Conservation (phyloP, 805 yeast species). For the Lipomyces mesembrius region DNA sequence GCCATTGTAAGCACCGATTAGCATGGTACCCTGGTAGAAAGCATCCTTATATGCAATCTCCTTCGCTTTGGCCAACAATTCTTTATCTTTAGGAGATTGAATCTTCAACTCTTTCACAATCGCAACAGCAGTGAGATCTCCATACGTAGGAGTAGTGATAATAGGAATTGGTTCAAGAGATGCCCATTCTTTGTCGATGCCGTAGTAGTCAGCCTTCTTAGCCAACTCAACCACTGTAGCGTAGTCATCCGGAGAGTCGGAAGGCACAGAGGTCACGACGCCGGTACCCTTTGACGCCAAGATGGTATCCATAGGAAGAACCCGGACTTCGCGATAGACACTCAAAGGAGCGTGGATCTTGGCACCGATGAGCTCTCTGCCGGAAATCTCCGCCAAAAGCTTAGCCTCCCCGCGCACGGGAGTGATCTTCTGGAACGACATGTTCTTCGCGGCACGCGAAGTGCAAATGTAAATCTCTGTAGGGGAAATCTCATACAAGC, state of each 20-base stretch:
- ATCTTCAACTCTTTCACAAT: constrained; percentile 87
- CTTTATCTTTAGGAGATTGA: constrained; percentile 90
- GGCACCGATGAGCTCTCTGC: constrained; percentile 81
- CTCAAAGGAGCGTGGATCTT: constrained; percentile 85
- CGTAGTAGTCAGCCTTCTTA: constrained; percentile 89
- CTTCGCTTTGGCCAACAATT: constrained; percentile 87
- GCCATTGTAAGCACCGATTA: constrained; percentile 81
- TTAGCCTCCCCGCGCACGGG: constrained; percentile 81
- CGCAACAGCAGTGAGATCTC: constrained; percentile 83
- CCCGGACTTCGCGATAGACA: constrained; percentile 67
- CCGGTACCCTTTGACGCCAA: constrained; percentile 97
- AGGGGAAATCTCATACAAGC: constrained; percentile 78
- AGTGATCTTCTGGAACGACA: constrained; percentile 92
- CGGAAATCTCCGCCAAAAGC: constrained; percentile 64
- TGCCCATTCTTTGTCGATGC: constrained; percentile 86
- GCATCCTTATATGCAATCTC: constrained; percentile 96
- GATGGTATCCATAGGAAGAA: constrained; percentile 97
- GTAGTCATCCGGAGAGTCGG: constrained; percentile 98
- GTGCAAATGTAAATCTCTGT: constrained; percentile 82
- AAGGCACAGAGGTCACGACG: constrained; percentile 97
- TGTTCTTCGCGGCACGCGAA: constrained; percentile 94
- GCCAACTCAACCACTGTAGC: constrained; percentile 82
- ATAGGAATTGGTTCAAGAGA: constrained; percentile 71
- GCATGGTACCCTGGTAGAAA: constrained; percentile 84
- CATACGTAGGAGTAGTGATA: constrained; percentile 81